Conservation (phyloP, 2,329 filamentous ascomycete genomes). For the Aspergillus glaucus region DNA sequence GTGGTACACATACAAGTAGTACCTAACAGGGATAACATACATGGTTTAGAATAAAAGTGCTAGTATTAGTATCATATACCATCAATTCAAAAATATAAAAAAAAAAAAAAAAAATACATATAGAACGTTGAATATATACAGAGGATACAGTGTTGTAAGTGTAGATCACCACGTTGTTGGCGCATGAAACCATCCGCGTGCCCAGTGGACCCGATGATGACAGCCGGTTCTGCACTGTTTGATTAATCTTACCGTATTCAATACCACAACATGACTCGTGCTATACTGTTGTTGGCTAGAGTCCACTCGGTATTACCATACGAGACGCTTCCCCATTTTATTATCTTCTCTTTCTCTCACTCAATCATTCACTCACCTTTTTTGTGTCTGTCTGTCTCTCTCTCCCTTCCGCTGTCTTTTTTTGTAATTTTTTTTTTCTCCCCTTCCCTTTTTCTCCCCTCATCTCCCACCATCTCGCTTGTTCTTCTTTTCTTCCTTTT, state of each 20-base stretch:
- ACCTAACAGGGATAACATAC: neutral
- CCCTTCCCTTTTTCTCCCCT: slow-evolving; percentile 2
- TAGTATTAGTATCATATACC: too few species aligned
- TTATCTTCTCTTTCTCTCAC: slow-evolving; percentile 2
- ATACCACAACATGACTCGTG: too few species aligned
- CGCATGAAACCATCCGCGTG: slow-evolving; percentile 35
- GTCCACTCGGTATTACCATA: too few species aligned
- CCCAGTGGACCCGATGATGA: slow-evolving; percentile 32
- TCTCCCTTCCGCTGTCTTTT: slow-evolving; percentile 3
- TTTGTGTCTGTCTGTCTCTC: slow-evolving; percentile 2
- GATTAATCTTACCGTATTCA: neutral
- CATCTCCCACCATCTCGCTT: neutral
- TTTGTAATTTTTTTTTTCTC: slow-evolving; percentile 4
- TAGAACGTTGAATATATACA: too few species aligned
- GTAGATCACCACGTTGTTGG: slow-evolving; percentile 27
- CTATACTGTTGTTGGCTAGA: too few species aligned
- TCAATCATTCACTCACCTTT: too few species aligned
- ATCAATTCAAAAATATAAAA: too few species aligned
- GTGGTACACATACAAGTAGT: neutral
- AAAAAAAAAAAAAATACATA: neutral
- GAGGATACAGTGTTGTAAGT: too few species aligned
- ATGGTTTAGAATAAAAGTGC: too few species aligned
- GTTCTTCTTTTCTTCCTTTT: slow-evolving; percentile 1
- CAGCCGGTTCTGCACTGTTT: slow-evolving; percentile 28
- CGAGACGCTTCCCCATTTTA: slow-evolving; percentile 1